phyloP scores from a whole-genome alignment of 2,329 filamentous ascomycete genomes.

The Pseudocercospora pini-densiflorae region DNA sequence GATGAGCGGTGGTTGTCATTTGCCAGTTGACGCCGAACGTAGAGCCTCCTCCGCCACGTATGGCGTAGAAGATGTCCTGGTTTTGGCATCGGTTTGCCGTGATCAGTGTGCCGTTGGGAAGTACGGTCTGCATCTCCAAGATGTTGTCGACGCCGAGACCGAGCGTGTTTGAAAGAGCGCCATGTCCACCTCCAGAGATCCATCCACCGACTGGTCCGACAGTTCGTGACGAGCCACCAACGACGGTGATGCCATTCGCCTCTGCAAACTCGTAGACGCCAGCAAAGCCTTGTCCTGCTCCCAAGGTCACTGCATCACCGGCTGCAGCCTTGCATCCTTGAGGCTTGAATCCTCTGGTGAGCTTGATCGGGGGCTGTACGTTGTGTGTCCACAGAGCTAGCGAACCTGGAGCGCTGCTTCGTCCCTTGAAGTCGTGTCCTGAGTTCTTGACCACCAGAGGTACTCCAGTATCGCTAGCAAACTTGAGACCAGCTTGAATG shows the following conservation, averaged over 20 bases:
- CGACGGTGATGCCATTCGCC: constrained; percentile 27
- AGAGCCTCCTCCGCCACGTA: constrained; percentile 57
- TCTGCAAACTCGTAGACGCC: constrained; percentile 29
- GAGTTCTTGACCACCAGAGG: constrained; percentile 25
- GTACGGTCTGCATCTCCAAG: constrained; percentile 30
- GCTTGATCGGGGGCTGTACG: constrained; percentile 16
- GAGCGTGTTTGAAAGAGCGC: constrained; percentile 28
- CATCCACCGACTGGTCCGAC: constrained; percentile 35
- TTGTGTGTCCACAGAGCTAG: constrained; percentile 20
- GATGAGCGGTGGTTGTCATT: neutral
- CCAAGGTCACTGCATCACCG: constrained; percentile 27
- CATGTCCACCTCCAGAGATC: constrained; percentile 32
- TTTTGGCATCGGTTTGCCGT: constrained; percentile 42
- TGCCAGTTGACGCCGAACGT: constrained; percentile 28
- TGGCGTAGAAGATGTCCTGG: constrained; percentile 57
- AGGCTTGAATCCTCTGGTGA: constrained; percentile 21
- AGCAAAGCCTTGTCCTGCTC: constrained; percentile 29
- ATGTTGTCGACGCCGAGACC: constrained; percentile 37
- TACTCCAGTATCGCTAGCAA: constrained; percentile 26
- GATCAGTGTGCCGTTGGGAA: constrained; percentile 31
- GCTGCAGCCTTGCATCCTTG: constrained; percentile 26
- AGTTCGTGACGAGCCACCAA: constrained; percentile 30
- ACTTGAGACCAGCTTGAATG: constrained; percentile 26
- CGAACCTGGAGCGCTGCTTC: neutral
- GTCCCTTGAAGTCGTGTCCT: constrained; percentile 22